Evolutionary conservation across 805 yeast genomes (phyloP).

Genomic region (Pichia kluyveri): DNA sequence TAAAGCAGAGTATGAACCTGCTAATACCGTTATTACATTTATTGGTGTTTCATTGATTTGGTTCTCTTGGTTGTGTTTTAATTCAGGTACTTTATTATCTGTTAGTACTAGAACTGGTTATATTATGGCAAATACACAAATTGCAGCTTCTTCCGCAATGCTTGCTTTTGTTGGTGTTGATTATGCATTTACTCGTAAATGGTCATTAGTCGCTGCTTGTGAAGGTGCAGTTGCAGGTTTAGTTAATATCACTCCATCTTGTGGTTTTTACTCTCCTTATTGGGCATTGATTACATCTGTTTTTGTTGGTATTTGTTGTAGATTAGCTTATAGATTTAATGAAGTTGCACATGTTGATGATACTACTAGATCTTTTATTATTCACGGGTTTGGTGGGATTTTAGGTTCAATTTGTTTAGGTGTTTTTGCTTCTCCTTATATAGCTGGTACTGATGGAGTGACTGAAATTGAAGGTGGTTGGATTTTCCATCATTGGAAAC

Average conservation of each 20-base stretch:
- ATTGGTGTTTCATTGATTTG: slow-evolving; percentile 38
- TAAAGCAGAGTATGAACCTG: slow-evolving; percentile 25
- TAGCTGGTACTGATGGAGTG: slow-evolving; percentile 35
- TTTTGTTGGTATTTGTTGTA: slow-evolving; percentile 31
- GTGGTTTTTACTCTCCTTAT: slow-evolving; percentile 39
- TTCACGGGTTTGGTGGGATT: slow-evolving; percentile 43
- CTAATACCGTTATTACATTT: slow-evolving; percentile 29
- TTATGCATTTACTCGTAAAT: slow-evolving; percentile 30
- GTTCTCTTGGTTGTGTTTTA: slow-evolving; percentile 43
- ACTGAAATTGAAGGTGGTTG: slow-evolving; percentile 39
- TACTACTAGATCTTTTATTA: slow-evolving; percentile 34
- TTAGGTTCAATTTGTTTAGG: slow-evolving; percentile 35
- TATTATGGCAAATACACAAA: slow-evolving; percentile 39
- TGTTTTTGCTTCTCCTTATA: slow-evolving; percentile 35
- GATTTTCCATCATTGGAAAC: slow-evolving; percentile 36
- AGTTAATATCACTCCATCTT: slow-evolving; percentile 38
- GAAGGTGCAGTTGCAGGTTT: slow-evolving; percentile 38
- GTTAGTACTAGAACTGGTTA: slow-evolving; percentile 36
- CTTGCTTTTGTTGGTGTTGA: slow-evolving; percentile 37
- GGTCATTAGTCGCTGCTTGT: slow-evolving; percentile 34
- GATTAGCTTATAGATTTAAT: slow-evolving; percentile 27
- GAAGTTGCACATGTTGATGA: slow-evolving; percentile 37
- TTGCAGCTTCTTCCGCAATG: slow-evolving; percentile 42
- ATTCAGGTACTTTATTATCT: slow-evolving; percentile 34
- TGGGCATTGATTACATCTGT: slow-evolving; percentile 35